A percentile compares a stretch with the other conserved stretches of the same genome.
These are phyloP conservation scores for Mortierella antarctica DNA, from an alignment of 192 early-diverging fungal genomes.

Conservation along the genomic window DNA sequence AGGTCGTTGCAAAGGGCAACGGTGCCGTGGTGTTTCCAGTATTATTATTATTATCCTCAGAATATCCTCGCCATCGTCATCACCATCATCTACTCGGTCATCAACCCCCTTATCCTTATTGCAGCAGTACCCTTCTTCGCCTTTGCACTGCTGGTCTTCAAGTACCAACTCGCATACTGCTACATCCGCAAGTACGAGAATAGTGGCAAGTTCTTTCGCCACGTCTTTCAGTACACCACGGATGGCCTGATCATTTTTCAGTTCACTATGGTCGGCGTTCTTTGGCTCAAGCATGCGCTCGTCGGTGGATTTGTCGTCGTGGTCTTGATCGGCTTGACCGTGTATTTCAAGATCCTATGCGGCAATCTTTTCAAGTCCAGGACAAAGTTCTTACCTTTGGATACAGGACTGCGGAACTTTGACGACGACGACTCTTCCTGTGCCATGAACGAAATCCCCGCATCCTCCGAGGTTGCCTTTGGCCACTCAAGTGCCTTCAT, in stretches of 20 bases:
- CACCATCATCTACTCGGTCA: conserved; percentile 66
- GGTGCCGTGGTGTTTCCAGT: conserved; percentile 67
- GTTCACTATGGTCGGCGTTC: conserved; percentile 64
- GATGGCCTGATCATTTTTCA: conserved; percentile 70
- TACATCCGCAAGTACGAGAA: conserved; percentile 71
- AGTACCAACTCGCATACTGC: conserved; percentile 71
- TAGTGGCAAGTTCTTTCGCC: conserved; percentile 63
- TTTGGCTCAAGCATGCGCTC: conserved; percentile 62
- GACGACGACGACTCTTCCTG: conserved; percentile 33
- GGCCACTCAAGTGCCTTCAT: conserved; percentile 14
- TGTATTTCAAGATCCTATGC: conserved; percentile 59
- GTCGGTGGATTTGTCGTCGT: conserved; percentile 53
- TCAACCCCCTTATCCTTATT: conserved; percentile 68
- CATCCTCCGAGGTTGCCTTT: not conserved
- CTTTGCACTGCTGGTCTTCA: conserved; percentile 65
- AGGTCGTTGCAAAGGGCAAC: conserved; percentile 60
- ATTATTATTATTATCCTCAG: conserved; percentile 71
- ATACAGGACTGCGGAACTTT: conserved; percentile 44
- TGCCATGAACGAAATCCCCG: conserved; percentile 33
- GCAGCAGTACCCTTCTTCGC: conserved; percentile 65
- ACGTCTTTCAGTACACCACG: conserved; percentile 65
- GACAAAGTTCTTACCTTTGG: conserved; percentile 57
- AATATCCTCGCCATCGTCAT: conserved; percentile 73
- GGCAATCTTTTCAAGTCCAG: conserved; percentile 56
- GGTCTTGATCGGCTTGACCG: conserved; percentile 58